Conservation (phyloP, 148 eudicot species). For the Agrostemma githago region DNA sequence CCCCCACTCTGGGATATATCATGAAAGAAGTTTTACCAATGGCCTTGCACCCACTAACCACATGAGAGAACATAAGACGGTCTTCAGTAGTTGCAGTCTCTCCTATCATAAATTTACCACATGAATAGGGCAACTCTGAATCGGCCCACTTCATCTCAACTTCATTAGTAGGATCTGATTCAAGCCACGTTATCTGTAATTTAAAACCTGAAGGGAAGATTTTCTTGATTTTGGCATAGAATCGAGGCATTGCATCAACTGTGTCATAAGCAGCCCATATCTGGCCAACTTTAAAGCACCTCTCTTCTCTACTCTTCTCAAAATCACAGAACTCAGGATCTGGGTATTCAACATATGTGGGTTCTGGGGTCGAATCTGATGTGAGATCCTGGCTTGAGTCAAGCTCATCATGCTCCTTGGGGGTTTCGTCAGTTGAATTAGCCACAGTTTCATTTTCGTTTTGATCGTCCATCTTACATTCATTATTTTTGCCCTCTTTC, state of each 20-base stretch:
- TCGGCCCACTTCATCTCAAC: conserved; percentile 47
- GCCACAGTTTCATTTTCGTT: conserved; percentile 20
- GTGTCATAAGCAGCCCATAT: conserved; percentile 81
- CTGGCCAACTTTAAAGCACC: conserved; percentile 54
- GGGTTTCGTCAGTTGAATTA: conserved; percentile 19
- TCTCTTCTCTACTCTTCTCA: conserved; percentile 46
- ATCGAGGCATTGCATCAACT: conserved; percentile 83
- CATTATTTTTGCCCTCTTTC: conserved; percentile 21
- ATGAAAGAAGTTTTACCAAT: conserved; percentile 23
- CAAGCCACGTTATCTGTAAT: conserved; percentile 68
- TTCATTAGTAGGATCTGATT: conserved; percentile 52
- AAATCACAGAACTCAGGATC: conserved; percentile 74
- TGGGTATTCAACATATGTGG: conserved; percentile 39
- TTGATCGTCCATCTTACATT: conserved; percentile 17
- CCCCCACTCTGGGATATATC: conserved; percentile 65
- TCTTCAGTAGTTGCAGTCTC: conserved; percentile 40
- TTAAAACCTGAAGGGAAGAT: conserved; percentile 40
- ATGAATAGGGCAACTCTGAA: conserved; percentile 55
- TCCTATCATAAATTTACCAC: conserved; percentile 58
- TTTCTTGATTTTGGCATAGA: conserved; percentile 61
- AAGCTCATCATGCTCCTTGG: conserved; percentile 20
- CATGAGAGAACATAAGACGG: conserved; percentile 70
- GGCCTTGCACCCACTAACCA: conserved; percentile 48
- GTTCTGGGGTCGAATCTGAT: conserved; percentile 28
- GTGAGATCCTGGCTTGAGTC: conserved; percentile 25